Evolutionary conservation across 352 stramenopile genomes (phyloP).

Genomic region (Aphanomyces euteiches): DNA sequence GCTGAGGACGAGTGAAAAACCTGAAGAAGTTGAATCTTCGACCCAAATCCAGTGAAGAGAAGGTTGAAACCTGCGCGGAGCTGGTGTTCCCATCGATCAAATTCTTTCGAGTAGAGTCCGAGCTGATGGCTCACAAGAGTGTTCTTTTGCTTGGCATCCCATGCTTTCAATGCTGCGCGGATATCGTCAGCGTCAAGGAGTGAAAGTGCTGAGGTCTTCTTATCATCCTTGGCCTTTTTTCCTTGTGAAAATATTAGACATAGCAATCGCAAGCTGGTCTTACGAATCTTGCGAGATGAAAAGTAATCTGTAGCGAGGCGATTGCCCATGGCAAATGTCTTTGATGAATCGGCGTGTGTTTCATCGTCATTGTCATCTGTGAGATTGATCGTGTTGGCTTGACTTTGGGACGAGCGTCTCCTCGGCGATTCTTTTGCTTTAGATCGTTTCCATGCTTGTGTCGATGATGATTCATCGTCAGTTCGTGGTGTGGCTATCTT

Average conservation of each 20-base stretch:
- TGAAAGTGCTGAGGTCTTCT: conserved; percentile 19
- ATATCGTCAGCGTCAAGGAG: conserved; percentile 17
- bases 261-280: background rate
- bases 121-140: background rate
- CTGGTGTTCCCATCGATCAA: conserved; percentile 44
- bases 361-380: background rate
- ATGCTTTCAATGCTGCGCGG: background rate
- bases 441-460: too few species aligned
- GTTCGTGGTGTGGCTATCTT: too few species aligned
- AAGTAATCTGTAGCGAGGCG: conserved; percentile 29
- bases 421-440: too few species aligned
- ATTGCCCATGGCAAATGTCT: conserved; percentile 25
- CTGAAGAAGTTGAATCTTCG: conserved; percentile 52
- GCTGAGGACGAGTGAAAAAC: conserved; percentile 29
- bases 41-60: conserved; percentile 52
- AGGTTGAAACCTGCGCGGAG: conserved; percentile 49
- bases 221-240: conserved; percentile 26
- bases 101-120: conserved; percentile 27
- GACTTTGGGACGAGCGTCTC: too few species aligned
- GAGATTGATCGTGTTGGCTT: too few species aligned
- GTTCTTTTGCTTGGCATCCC: conserved; percentile 7
- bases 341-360: background rate
- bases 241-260: background rate
- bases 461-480: too few species aligned
- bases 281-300: conserved; percentile 28